Evolutionary conservation across 768 basidiomycete species (phyloP).

Genomic region (Trametes elegans): DNA sequence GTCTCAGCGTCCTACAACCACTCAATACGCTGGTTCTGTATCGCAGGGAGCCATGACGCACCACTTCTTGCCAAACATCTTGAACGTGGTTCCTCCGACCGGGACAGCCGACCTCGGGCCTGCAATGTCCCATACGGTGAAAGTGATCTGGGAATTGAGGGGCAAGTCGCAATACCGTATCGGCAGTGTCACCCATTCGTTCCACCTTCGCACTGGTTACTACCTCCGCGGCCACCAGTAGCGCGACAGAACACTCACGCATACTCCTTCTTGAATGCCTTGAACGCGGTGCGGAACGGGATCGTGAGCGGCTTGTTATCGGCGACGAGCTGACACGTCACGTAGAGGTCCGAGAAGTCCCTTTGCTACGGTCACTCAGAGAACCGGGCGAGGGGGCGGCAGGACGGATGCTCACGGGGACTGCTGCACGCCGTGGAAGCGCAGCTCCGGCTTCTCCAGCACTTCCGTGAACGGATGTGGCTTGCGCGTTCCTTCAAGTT

Average conservation of each 20-base stretch:
- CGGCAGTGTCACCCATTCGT: constrained; percentile 91
- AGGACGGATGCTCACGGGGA: constrained; percentile 52
- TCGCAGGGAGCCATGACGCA: constrained; percentile 32
- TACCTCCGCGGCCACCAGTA: background rate
- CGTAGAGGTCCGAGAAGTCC: constrained; percentile 87
- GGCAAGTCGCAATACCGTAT: constrained; percentile 95
- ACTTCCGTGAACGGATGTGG: constrained; percentile 75
- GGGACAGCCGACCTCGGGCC: constrained; percentile 77
- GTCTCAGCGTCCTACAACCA: constrained; percentile 70
- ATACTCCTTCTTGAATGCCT: constrained; percentile 83
- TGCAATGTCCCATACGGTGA: constrained; percentile 96
- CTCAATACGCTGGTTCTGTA: too few relatives aligned
- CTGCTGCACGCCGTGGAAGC: constrained; percentile 83
- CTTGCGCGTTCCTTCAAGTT: constrained; percentile 80
- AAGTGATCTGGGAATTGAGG: constrained; percentile 80
- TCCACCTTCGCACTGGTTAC: constrained; percentile 62
- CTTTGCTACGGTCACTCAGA: constrained; percentile 39
- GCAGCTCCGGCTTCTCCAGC: constrained; percentile 77
- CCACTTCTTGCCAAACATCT: constrained; percentile 93
- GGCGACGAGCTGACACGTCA: constrained; percentile 87
- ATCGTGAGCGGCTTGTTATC: constrained; percentile 94
- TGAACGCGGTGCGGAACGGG: constrained; percentile 89
- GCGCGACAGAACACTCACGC: constrained; percentile 45
- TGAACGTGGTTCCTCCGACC: constrained; percentile 89
- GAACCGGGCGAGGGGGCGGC: constrained; percentile 12